Conservation (phyloP, 306 rosid species). For the Urtica urens region DNA sequence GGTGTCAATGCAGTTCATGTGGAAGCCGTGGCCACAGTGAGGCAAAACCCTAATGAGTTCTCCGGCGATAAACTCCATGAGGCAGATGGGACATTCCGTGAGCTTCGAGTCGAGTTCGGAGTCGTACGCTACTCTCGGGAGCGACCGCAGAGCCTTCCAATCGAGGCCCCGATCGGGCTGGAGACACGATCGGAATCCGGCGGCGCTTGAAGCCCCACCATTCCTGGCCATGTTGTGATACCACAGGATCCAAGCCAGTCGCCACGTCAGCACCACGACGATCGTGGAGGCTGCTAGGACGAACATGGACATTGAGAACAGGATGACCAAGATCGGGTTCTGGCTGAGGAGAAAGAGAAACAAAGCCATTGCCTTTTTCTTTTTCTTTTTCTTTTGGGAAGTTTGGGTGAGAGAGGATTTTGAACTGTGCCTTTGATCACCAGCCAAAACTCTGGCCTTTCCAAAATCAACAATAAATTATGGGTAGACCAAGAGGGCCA, state of each 20-base stretch:
- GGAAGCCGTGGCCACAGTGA: conserved; percentile 22
- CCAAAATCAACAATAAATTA: not conserved
- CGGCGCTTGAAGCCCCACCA: not conserved
- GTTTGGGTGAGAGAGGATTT: not conserved
- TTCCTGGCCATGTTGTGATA: not conserved
- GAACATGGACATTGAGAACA: not conserved
- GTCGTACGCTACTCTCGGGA: conserved; percentile 2
- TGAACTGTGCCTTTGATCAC: not conserved
- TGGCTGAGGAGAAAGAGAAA: not conserved
- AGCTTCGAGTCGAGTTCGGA: not conserved
- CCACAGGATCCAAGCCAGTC: conserved; percentile 10
- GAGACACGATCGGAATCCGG: not conserved
- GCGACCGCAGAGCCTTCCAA: not conserved
- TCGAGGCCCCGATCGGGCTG: not conserved
- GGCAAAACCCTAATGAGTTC: conserved; percentile 16
- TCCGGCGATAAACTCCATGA: conserved; percentile 21
- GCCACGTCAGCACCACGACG: not conserved
- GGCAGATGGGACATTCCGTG: conserved; percentile 18
- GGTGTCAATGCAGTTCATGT: conserved; percentile 11
- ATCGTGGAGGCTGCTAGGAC: not conserved
- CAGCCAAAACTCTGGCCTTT: not conserved
- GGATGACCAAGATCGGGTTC: not conserved
- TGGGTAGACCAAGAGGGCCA: not conserved
- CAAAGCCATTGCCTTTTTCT: conserved; percentile 1
- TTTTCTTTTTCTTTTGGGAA: no score